Percentiles rank a stretch among this genome's conserved stretches.
Evolutionary conservation across 179 eudicot species (phyloP).

Genomic region (Amaranthus tricolor): DNA sequence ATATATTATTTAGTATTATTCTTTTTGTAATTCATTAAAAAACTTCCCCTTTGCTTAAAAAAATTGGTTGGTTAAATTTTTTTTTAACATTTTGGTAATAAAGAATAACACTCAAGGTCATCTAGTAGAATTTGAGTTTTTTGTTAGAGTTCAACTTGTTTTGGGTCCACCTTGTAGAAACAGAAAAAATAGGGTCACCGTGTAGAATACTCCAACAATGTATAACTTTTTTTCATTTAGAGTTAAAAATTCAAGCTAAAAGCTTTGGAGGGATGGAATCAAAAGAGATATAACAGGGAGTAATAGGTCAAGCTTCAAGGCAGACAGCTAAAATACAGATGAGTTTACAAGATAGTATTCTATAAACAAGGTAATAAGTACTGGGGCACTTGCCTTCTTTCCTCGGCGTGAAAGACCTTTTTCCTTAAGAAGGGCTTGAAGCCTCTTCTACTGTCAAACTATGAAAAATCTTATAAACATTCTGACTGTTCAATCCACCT

Average conservation of each 20-base stretch:
- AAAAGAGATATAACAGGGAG: background rate
- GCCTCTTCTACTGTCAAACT: conserved; percentile 69
- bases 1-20: too few relatives aligned
- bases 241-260: background rate
- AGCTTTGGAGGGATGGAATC: background rate
- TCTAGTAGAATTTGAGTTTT: too few relatives aligned
- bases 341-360: background rate
- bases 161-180: too few relatives aligned
- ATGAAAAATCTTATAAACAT: conserved; percentile 40
- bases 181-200: too few relatives aligned
- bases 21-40: too few relatives aligned
- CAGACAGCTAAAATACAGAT: background rate
- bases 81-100: too few relatives aligned
- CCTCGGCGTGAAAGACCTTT: conserved; percentile 65
- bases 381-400: conserved; percentile 56
- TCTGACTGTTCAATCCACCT: conserved; percentile 49
- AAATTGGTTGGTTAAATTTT: too few relatives aligned
- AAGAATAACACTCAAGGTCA: too few relatives aligned
- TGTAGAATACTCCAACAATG: too few relatives aligned
- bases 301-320: background rate
- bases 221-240: background rate
- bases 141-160: too few relatives aligned
- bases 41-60: too few relatives aligned
- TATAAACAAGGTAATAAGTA: conserved; percentile 8
- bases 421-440: conserved; percentile 67